Conservation (phyloP, 2,329 filamentous ascomycete genomes). For the Exutisphaerella laricina region DNA sequence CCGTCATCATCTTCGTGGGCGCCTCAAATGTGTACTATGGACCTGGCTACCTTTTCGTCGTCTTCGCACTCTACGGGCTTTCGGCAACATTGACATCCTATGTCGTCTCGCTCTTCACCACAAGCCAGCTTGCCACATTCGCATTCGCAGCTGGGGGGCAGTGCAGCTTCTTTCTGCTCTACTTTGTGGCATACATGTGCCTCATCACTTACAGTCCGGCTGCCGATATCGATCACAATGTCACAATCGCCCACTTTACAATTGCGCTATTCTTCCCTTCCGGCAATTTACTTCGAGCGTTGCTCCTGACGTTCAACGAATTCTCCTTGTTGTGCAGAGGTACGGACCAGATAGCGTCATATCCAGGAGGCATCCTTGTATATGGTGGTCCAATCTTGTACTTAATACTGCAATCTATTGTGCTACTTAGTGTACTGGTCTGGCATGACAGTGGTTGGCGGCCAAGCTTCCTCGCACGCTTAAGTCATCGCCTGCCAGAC, state of each 20-base stretch:
- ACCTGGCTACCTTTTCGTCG: constrained; percentile 72
- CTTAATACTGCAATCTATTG: constrained; percentile 64
- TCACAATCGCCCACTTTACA: constrained; percentile 68
- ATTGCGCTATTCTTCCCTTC: constrained; percentile 70
- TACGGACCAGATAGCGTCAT: constrained; percentile 56
- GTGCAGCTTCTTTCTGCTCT: constrained; percentile 48
- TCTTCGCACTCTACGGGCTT: constrained; percentile 75
- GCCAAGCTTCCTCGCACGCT: constrained; percentile 53
- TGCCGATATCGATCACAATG: constrained; percentile 59
- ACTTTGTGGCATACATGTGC: constrained; percentile 41
- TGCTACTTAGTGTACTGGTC: constrained; percentile 67
- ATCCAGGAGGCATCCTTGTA: constrained; percentile 64
- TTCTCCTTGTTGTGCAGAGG: constrained; percentile 71
- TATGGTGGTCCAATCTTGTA: constrained; percentile 86
- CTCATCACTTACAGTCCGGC: constrained; percentile 66
- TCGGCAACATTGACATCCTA: constrained; percentile 73
- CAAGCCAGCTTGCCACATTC: constrained; percentile 76
- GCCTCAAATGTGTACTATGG: constrained; percentile 65
- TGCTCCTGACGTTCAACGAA: constrained; percentile 75
- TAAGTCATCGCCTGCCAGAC: constrained; percentile 38
- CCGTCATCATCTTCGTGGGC: constrained; percentile 63
- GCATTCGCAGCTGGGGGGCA: constrained; percentile 75
- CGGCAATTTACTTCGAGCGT: constrained; percentile 64
- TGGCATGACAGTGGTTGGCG: constrained; percentile 70
- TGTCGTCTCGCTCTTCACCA: constrained; percentile 71